phyloP scores from a whole-genome alignment of 2,329 filamentous ascomycete genomes.

The Ophiostoma montium region DNA sequence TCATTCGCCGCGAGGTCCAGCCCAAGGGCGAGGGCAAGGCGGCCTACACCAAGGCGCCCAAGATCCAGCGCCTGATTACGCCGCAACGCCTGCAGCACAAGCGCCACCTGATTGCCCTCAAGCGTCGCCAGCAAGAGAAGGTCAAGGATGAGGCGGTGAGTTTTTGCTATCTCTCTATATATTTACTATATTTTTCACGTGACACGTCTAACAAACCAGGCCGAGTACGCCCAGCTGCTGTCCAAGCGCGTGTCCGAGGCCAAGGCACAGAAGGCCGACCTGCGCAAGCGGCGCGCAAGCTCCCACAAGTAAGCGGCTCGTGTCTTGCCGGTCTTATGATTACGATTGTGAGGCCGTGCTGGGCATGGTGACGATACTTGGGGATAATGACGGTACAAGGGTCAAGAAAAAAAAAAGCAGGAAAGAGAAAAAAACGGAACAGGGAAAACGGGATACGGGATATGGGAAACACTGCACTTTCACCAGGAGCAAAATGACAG shows the following conservation, averaged over 20 bases:
- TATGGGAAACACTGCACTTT: not conserved
- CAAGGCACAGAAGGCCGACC: conserved; percentile 85
- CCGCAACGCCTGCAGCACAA: conserved; percentile 99
- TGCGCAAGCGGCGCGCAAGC: conserved; percentile 92
- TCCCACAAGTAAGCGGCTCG: conserved; percentile 61
- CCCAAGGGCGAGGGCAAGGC: conserved; percentile 96
- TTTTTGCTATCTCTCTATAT: conserved; percentile 17
- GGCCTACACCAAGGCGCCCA: conserved; percentile 99
- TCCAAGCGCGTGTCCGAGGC: conserved; percentile 95
- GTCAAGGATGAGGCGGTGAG: conserved; percentile 98
- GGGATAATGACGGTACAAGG: not conserved
- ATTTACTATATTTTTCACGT: too few relatives aligned
- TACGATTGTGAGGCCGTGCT: not conserved
- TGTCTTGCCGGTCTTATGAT: not conserved
- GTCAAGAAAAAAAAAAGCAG: not conserved
- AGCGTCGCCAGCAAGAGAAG: conserved; percentile 94
- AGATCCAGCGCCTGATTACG: conserved; percentile 98
- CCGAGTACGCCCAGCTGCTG: conserved; percentile 91
- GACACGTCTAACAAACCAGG: conserved; percentile 38
- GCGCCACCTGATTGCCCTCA: conserved; percentile 94
- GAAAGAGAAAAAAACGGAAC: not conserved
- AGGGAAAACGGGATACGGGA: too few relatives aligned
- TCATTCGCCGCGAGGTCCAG: conserved; percentile 96
- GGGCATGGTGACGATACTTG: not conserved
- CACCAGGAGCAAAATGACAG: too few relatives aligned